A percentile compares a stretch with the other conserved stretches of the same genome.
Evolutionary conservation across 257 asterid species (phyloP).

Genomic region (Mentha longifolia): DNA sequence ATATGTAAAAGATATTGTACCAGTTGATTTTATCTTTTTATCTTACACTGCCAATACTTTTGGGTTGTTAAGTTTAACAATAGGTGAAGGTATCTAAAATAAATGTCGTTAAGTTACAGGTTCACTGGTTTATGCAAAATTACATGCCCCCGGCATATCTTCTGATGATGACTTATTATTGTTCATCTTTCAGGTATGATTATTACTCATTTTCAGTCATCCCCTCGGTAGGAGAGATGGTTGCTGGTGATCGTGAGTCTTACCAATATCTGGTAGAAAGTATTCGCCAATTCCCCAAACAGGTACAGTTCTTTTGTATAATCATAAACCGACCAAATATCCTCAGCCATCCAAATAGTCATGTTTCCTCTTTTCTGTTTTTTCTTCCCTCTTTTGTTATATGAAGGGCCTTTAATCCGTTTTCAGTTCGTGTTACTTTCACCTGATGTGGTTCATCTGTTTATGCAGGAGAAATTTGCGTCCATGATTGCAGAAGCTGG

Average conservation of each 20-base stretch:
- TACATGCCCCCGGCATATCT: neutral
- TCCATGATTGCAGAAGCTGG: conserved; percentile 88
- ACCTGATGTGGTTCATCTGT: conserved; percentile 1
- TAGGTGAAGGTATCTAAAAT: neutral
- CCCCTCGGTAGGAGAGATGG: conserved; percentile 80
- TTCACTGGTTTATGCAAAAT: conserved; percentile 6
- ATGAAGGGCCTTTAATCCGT: conserved; percentile 14
- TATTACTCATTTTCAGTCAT: conserved; percentile 85
- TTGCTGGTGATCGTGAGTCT: conserved; percentile 89
- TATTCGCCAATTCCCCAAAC: conserved; percentile 82
- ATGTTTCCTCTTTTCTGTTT: neutral
- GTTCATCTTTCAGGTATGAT: conserved; percentile 71
- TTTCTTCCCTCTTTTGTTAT: neutral
- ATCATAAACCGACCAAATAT: conserved; percentile 13
- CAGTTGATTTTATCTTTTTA: neutral
- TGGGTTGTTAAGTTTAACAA: conserved; percentile 9
- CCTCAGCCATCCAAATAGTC: neutral
- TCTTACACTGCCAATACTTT: neutral
- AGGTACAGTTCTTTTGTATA: conserved; percentile 51
- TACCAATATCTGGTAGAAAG: conserved; percentile 91
- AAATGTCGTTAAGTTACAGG: neutral
- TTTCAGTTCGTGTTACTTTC: neutral
- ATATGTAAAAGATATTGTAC: neutral
- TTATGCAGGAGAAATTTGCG: conserved; percentile 79
- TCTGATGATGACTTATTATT: conserved; percentile 9